A percentile compares a stretch with the other conserved stretches of the same genome.
Evolutionary conservation across 805 yeast species (phyloP).

Genomic region (Saturnispora dispora): DNA sequence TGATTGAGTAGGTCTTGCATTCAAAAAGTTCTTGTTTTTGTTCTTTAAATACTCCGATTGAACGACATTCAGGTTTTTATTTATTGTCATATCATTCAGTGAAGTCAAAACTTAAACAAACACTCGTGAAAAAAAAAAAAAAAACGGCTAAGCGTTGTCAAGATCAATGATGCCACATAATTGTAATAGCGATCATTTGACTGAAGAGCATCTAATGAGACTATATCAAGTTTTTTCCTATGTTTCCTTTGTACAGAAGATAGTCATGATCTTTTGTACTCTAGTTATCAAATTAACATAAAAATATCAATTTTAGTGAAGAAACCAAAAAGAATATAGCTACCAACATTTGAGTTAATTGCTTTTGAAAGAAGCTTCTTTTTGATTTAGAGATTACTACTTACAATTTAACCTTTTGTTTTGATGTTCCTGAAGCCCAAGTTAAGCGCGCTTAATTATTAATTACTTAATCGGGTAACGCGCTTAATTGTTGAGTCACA

Average conservation of each 20-base stretch:
- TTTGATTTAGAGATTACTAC: too few relatives aligned
- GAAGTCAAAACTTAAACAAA: not conserved
- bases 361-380: too few relatives aligned
- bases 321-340: too few relatives aligned
- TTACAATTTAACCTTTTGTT: too few relatives aligned
- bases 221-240: too few relatives aligned
- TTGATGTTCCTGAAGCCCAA: not conserved
- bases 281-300: too few relatives aligned
- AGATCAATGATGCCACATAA: not conserved
- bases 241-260: too few relatives aligned
- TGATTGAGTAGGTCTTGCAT: conserved; percentile 41
- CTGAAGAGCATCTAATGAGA: too few relatives aligned
- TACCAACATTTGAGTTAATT: too few relatives aligned
- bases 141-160: not conserved
- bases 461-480: conserved; percentile 12
- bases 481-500: conserved; percentile 7
- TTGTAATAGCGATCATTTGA: too few relatives aligned
- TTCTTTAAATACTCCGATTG: not conserved
- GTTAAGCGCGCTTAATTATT: not conserved
- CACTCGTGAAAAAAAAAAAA: not conserved
- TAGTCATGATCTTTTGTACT: too few relatives aligned
- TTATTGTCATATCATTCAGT: not conserved
- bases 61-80: not conserved
- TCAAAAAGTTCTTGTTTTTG: not conserved
- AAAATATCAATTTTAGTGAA: too few relatives aligned